These are phyloP conservation scores for Fusarium hostae DNA, from an alignment of 2,329 filamentous ascomycete species.

Conservation along the genomic window DNA sequence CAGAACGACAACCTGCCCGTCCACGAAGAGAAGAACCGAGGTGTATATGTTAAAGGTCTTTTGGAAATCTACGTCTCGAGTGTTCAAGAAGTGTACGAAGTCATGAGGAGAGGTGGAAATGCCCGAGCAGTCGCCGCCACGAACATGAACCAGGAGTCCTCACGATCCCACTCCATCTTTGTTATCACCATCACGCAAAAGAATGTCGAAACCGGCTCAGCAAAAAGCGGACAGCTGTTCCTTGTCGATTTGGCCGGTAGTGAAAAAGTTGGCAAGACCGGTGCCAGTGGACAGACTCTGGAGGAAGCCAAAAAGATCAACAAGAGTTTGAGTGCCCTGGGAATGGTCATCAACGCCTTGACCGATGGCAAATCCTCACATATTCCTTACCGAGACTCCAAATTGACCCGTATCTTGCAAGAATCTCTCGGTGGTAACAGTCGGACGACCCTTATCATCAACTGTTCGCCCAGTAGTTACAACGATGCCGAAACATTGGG, in stretches of 20 bases:
- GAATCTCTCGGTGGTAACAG: constrained; percentile 98
- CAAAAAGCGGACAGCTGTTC: constrained; percentile 96
- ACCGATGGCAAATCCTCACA: constrained; percentile 98
- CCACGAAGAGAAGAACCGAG: constrained; percentile 97
- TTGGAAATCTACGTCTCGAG: constrained; percentile 95
- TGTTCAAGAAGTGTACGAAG: constrained; percentile 95
- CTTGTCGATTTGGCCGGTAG: constrained; percentile 97
- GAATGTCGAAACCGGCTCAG: constrained; percentile 94
- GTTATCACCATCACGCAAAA: constrained; percentile 97
- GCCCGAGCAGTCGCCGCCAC: constrained; percentile 93
- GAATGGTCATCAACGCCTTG: constrained; percentile 98
- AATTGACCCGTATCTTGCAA: constrained; percentile 96
- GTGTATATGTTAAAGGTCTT: constrained; percentile 96
- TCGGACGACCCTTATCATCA: constrained; percentile 97
- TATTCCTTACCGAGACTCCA: constrained; percentile 96
- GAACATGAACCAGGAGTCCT: constrained; percentile 99
- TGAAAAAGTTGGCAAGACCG: constrained; percentile 98
- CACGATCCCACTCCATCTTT: constrained; percentile 97
- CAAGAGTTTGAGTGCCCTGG: constrained; percentile 97
- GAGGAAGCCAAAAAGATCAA: constrained; percentile 99
- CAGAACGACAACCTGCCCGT: constrained; percentile 96
- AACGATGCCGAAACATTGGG: constrained; percentile 95
- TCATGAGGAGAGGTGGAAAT: constrained; percentile 91
- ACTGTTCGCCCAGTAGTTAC: constrained; percentile 98
- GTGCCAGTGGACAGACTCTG: constrained; percentile 94